Conservation (phyloP, 805 yeast genomes). For the Zygosaccharomyces lentus region DNA sequence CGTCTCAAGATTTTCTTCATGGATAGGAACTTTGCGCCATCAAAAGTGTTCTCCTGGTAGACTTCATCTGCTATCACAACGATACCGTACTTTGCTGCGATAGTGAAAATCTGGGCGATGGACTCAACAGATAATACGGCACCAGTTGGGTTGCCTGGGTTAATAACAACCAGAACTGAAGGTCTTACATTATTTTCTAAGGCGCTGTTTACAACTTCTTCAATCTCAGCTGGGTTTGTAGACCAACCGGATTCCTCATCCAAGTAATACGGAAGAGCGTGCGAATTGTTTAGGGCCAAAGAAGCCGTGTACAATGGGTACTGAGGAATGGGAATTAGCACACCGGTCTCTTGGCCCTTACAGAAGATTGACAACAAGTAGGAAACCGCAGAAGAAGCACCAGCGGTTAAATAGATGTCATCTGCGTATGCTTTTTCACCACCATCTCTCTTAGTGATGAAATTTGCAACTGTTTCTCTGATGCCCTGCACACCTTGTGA, state of each 20-base stretch:
- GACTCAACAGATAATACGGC: slow-evolving; percentile 62
- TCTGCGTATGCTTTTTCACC: slow-evolving; percentile 63
- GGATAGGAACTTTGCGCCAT: slow-evolving; percentile 69
- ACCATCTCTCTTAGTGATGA: slow-evolving; percentile 75
- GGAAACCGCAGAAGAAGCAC: slow-evolving; percentile 94
- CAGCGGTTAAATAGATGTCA: slow-evolving; percentile 80
- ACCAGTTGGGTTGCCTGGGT: slow-evolving; percentile 99
- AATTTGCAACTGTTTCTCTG: slow-evolving; percentile 75
- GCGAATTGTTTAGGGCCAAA: slow-evolving; percentile 74
- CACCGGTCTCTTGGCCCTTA: slow-evolving; percentile 63
- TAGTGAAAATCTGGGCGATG: slow-evolving; percentile 64
- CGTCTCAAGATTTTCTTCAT: slow-evolving; percentile 74
- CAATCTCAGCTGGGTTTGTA: slow-evolving; percentile 64
- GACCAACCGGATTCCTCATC: slow-evolving; percentile 84
- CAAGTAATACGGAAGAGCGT: slow-evolving; percentile 80
- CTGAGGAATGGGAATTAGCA: slow-evolving; percentile 95
- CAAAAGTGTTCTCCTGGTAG: slow-evolving; percentile 87
- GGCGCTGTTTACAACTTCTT: slow-evolving; percentile 48
- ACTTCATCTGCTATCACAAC: slow-evolving; percentile 97
- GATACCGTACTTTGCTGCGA: slow-evolving; percentile 81
- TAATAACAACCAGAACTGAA: slow-evolving; percentile 83
- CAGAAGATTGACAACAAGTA: slow-evolving; percentile 69
- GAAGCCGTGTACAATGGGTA: slow-evolving; percentile 97
- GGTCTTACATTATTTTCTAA: slow-evolving; percentile 52
- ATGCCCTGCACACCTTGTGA: slow-evolving; percentile 81